Conservation (phyloP, 345 rosid genomes). For the Arabidopsis thaliana region TAIR10.1 NC_003070.9:10945001-10945500, state of each 20-base stretch:
- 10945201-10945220: slow-evolving; percentile 6
- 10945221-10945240: not conserved
- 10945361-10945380: slow-evolving; percentile 43
- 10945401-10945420: slow-evolving; percentile 70
- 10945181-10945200: slow-evolving; percentile 33
- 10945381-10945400: slow-evolving; percentile 43
- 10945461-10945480: not conserved
- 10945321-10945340: slow-evolving; percentile 55
- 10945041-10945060: slow-evolving; percentile 28
- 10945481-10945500: not conserved
- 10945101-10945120: slow-evolving; percentile 28
- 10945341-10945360: slow-evolving; percentile 45
- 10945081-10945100: slow-evolving; percentile 26
- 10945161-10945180: slow-evolving; percentile 4
- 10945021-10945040: slow-evolving; percentile 19
- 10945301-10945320: slow-evolving; percentile 53
- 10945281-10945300: slow-evolving; percentile 57
- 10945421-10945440: slow-evolving; percentile 79
- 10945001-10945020: slow-evolving; percentile 39
- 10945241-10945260: slow-evolving; percentile 46
- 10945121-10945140: slow-evolving; percentile 32
- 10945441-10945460: not conserved
- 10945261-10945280: slow-evolving; percentile 64
- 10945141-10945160: slow-evolving; percentile 32
- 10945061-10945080: slow-evolving; percentile 28